These are phyloP conservation scores for Trypanosoma vivax DNA, from an alignment of 208 protist genomes.

Conservation along the genomic window DNA sequence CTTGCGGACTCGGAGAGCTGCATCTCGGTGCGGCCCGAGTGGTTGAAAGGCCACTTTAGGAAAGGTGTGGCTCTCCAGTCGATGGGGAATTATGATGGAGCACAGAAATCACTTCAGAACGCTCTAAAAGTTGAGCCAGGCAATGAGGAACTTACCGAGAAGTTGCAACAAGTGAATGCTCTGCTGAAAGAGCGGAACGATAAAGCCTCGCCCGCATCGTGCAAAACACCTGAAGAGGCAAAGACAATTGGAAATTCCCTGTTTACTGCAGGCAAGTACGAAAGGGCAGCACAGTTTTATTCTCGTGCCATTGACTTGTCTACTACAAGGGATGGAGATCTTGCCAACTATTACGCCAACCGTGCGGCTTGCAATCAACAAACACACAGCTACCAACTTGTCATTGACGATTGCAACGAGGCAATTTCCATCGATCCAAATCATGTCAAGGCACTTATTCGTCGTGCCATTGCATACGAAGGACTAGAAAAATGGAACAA, in stretches of 20 bases:
- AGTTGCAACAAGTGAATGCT: slow-evolving; percentile 57
- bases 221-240: slow-evolving; percentile 81
- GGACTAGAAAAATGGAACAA: slow-evolving; percentile 89
- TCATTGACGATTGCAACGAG: slow-evolving; percentile 82
- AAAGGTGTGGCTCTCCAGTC: slow-evolving; percentile 75
- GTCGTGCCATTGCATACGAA: slow-evolving; percentile 88
- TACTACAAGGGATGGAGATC: slow-evolving; percentile 51
- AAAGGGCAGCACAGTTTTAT: slow-evolving; percentile 84
- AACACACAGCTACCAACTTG: slow-evolving; percentile 76
- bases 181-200: slow-evolving; percentile 76
- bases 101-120: slow-evolving; percentile 70
- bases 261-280: slow-evolving; percentile 87
- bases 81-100: slow-evolving; percentile 71
- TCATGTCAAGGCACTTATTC: slow-evolving; percentile 87
- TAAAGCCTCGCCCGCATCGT: slow-evolving; percentile 58
- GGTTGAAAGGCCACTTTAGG: slow-evolving; percentile 90
- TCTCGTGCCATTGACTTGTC: slow-evolving; percentile 84
- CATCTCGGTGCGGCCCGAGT: slow-evolving; percentile 77
- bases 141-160: slow-evolving; percentile 79
- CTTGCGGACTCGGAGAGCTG: slow-evolving; percentile 75
- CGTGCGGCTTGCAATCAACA: slow-evolving; percentile 88
- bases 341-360: slow-evolving; percentile 84
- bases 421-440: slow-evolving; percentile 68
- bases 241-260: slow-evolving; percentile 86
- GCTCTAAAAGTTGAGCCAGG: slow-evolving; percentile 65